Evolutionary conservation across 1,284 basidiomycete species (phyloP).

Genomic region (Porogramme epimiltina): DNA sequence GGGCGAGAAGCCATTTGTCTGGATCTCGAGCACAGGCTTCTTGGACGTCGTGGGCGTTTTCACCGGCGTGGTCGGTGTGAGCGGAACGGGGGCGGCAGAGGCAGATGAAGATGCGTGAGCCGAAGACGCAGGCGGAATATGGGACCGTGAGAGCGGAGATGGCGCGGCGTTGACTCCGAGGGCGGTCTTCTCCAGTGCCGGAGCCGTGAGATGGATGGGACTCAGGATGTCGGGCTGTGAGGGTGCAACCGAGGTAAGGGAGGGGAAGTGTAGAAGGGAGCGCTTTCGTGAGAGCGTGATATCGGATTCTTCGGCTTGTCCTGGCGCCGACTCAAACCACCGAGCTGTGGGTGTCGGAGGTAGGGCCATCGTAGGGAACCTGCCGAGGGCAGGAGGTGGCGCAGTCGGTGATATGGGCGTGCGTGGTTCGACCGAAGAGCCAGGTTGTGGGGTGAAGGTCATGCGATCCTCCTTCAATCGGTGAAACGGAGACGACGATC

Average conservation of each 20-base stretch:
- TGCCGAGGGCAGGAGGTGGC: constrained; percentile 26
- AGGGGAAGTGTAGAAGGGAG: constrained; percentile 30
- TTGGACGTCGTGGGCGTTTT: constrained; percentile 1
- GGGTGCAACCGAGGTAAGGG: constrained; percentile 26
- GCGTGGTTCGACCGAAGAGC: constrained; percentile 9
- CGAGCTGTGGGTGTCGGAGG: constrained; percentile 33
- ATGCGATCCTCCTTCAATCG: constrained; percentile 20
- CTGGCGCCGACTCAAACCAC: constrained; percentile 29
- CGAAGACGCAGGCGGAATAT: constrained; percentile 1
- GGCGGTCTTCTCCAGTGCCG: constrained; percentile 14
- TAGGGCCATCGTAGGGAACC: constrained; percentile 24
- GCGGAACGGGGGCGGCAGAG: not conserved
- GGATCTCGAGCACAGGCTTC: constrained; percentile 19
- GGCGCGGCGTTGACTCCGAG: constrained; percentile 10
- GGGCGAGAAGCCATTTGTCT: constrained; percentile 14
- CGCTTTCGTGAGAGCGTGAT: constrained; percentile 25
- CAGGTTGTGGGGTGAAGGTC: constrained; percentile 16
- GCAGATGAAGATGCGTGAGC: constrained; percentile 3
- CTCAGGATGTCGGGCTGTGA: constrained; percentile 32
- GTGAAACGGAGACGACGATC: constrained; percentile 19
- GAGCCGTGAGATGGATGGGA: constrained; percentile 31
- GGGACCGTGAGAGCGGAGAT: constrained; percentile 15
- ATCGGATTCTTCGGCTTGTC: constrained; percentile 12
- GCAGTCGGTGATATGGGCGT: constrained; percentile 25
- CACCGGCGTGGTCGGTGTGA: constrained; percentile 1